Evolutionary conservation across 441 rosid species (phyloP).

Genomic region (Populus trichocarpa): DNA sequence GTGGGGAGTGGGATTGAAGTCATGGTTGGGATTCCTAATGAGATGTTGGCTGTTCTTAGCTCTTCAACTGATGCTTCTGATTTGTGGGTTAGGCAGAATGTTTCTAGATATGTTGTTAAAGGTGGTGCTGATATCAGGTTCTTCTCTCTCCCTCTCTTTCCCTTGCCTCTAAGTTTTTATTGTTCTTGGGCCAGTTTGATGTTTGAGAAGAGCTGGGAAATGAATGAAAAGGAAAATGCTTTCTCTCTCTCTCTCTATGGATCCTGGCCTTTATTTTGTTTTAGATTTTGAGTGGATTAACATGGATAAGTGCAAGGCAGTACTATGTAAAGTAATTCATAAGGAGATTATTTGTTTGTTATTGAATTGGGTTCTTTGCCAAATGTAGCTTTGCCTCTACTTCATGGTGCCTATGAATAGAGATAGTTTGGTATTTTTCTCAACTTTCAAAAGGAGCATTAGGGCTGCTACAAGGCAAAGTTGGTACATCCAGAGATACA

Average conservation of each 20-base stretch:
- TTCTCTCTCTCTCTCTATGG: no score
- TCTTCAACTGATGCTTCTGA: slow-evolving; percentile 63
- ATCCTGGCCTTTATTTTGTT: neutral
- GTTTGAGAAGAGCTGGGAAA: neutral
- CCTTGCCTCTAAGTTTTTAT: neutral
- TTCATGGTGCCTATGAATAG: neutral
- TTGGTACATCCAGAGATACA: neutral
- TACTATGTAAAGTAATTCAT: neutral
- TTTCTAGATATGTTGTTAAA: slow-evolving; percentile 70
- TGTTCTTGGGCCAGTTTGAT: no score
- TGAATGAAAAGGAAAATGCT: neutral
- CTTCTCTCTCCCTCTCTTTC: neutral
- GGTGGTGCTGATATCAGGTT: slow-evolving; percentile 85
- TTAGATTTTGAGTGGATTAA: neutral
- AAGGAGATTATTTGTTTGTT: neutral
- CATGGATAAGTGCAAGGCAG: neutral
- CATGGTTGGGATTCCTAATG: slow-evolving; percentile 88
- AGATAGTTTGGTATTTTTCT: neutral
- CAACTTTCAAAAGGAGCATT: neutral
- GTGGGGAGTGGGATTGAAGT: slow-evolving; percentile 85
- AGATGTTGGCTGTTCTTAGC: slow-evolving; percentile 50
- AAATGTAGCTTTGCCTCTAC: neutral
- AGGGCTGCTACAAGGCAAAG: neutral
- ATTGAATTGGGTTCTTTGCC: neutral
- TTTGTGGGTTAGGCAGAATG: slow-evolving; percentile 76